Evolutionary conservation across 192 early-diverging fungal species (phyloP), one percentile per base, ranked within the genome.

Genomic region (Linnemannia hyalina): DNA sequence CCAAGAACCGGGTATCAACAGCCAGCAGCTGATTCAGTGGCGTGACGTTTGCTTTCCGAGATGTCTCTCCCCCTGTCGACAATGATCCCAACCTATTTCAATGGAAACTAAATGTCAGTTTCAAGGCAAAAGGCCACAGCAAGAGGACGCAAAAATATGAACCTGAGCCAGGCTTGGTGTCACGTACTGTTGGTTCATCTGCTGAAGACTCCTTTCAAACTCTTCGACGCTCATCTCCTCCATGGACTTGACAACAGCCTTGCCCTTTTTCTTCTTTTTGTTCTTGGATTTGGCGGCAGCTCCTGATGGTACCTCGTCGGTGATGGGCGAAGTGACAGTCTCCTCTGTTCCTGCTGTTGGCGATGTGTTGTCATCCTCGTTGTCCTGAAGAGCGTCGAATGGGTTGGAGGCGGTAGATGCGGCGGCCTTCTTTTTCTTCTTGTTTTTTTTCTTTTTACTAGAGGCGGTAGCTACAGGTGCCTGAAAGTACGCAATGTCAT

Each of bases 1-100:
- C 96, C 65, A 98, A 82, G 76, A 89, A 89, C 44, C 93, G 92
- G 35, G 92, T 80, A 63, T 98, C 95, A 46, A 93, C 79, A 15
- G 90, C 82, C 55, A 93, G n/a, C 29, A 92, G 75, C 16, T 87
- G 82, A 40, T 85, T 83, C 70, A 78, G 40, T 42, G 86, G 89
- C 16, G 80, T 75, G 0, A 52, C 26, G 16, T 65, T 40, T 20
- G 74, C 41, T 20, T 75, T 77, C 3, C 74, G 42, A 55, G 80
- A 63, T 35, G 54, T 44, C 36, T 41, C 75, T 36, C 71, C 69
- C 22, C 44, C 82, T 11, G 46, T 70, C 6, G 72, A 74, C 44
- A 68, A 23, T 35, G 54, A 71, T 68, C 77, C 78, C 10, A 75
- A 55, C 11, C 77, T 82, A 55, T 26, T 5, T 52, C 72, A 40